Evolutionary conservation across 108 stramenopile species (phyloP).

Genomic region (Cyclotella baltica): DNA sequence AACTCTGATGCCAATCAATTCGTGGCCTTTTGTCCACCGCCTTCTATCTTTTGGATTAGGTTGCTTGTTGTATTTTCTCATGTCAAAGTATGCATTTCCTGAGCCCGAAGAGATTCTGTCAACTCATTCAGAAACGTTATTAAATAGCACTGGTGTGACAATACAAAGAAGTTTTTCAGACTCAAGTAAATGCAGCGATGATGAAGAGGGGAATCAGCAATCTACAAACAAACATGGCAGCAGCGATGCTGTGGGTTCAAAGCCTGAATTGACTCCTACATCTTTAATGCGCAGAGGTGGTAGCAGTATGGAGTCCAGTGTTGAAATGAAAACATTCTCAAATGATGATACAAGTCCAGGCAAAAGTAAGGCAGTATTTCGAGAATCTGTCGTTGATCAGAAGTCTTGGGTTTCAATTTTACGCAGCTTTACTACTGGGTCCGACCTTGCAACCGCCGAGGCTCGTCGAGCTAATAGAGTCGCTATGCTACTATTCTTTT

Average conservation of each 20-base stretch:
- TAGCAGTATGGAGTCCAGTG: slow-evolving; percentile 15
- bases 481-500: slow-evolving; percentile 78
- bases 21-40: slow-evolving; percentile 40
- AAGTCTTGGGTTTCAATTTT: slow-evolving; percentile 27
- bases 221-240: slow-evolving; percentile 13
- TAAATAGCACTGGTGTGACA: background rate
- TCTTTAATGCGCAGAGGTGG: slow-evolving; percentile 34
- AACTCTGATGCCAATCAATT: slow-evolving; percentile 50
- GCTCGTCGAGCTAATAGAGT: slow-evolving; percentile 78
- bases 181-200: slow-evolving; percentile 22
- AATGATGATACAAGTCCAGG: slow-evolving; percentile 13
- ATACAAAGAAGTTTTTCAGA: slow-evolving; percentile 11
- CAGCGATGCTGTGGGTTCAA: background rate
- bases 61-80: slow-evolving; percentile 36
- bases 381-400: background rate
- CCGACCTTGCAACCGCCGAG: slow-evolving; percentile 54
- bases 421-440: slow-evolving; percentile 44
- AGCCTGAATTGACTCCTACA: slow-evolving; percentile 4
- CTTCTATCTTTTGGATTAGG: slow-evolving; percentile 47
- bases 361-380: slow-evolving; percentile 21
- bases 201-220: slow-evolving; percentile 22
- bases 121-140: slow-evolving; percentile 29
- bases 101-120: slow-evolving; percentile 70
- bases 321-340: slow-evolving; percentile 21
- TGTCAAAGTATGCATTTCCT: slow-evolving; percentile 66